Base-by-base conservation (phyloP, 164 flowering plant genomes). In the Santalum album region DNA sequence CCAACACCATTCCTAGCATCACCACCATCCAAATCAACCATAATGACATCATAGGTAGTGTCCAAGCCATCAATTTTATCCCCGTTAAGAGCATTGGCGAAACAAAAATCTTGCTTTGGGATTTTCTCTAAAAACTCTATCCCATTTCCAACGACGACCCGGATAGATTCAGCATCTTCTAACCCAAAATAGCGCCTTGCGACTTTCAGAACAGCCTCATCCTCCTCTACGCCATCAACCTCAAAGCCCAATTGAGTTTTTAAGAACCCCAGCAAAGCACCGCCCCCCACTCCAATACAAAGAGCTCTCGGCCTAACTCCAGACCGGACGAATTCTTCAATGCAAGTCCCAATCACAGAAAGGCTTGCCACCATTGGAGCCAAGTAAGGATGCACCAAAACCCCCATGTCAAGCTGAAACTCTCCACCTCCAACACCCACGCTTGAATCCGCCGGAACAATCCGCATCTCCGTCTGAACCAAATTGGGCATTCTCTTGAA, bases 401-500 rank as follows among this genome's bases (percentile, higher is more conserved):
- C 64, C 25, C 73, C 53, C 39, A 45, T 27, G 42, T 83, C 86
- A 40, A 63, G 59, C 48, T 51, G 55, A 66, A 87, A 85, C 49
- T 58, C 55, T 15, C 58, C 46, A 1, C 69, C 64, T 1, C 66
- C 72, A 1, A 75, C 32, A 12, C 55, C 49, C 11, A 56, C 19
- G 15, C 11, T 45, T 20, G 10, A 25, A 53, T 46, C 49, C 34
- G 34, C n/a, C 1, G 82, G 78, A 32, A 72, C 62, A n/a, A 88
- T 69, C 2, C 66, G 69, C 2, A 84, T 61, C 58, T 86, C 80
- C 0, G 90, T 79, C 52, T 91, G 98, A 25, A 91, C 60, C 64
- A 88, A 72, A 70, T 91, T 86, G 0, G 98, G 98, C 96, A 88
- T 82, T 56, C 95, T 68, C 64, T 81, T 91, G 60, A 88, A 87